Evolutionary conservation across 2,329 filamentous ascomycete species (phyloP), one percentile per base, ranked within the genome.

Genomic region (Neofusicoccum cordaticola): DNA sequence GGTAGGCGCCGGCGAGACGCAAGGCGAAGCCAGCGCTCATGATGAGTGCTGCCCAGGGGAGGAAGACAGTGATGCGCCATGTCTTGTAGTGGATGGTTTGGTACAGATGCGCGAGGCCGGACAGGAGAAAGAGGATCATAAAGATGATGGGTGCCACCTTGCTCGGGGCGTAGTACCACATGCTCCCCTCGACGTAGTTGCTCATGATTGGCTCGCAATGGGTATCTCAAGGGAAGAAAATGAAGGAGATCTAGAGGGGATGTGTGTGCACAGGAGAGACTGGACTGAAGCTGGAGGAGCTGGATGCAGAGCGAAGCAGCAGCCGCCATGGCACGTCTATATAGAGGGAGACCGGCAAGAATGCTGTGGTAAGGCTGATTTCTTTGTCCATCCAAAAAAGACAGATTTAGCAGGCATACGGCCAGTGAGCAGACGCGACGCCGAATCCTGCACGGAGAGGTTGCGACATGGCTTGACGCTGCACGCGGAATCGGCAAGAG

Each of bases 21-120:
- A 85, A 70, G 5, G 82, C 77, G 71, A 88, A 88, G 22, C 87
- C 86, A 1, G 75, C 78, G 0, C 82, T 79, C 72, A 88, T 87
- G 45, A 88, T 70, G 0, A 84, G 70, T 7, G 81, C 80, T 50
- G 83, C 84, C 73, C 85, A 81, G 8, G 84, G 80, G 22, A 86
- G 83, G 3, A 88, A 73, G 0, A 81, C 73, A 0, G 84, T 86
- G 13, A 86, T 76, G 58, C 80, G 81, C 82, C 84, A 88, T 68
- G 81, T 84, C 67, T 83, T 84, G 70, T 86, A 85, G 62, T 77
- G 82, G 50, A 85, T 86, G 13, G 17, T 51, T 17, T 87, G 85
- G 73, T 81, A 87, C n/a, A 79, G 71, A 69, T 87, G 85, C 2
- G 77, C 67, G n/a, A 72, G 47, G 4, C 78, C 81, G 0, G 84